Percentiles rank a stretch among this genome's conserved stretches.
Conservation (phyloP, 179 eudicot genomes). For the Silene vulgaris region DNA sequence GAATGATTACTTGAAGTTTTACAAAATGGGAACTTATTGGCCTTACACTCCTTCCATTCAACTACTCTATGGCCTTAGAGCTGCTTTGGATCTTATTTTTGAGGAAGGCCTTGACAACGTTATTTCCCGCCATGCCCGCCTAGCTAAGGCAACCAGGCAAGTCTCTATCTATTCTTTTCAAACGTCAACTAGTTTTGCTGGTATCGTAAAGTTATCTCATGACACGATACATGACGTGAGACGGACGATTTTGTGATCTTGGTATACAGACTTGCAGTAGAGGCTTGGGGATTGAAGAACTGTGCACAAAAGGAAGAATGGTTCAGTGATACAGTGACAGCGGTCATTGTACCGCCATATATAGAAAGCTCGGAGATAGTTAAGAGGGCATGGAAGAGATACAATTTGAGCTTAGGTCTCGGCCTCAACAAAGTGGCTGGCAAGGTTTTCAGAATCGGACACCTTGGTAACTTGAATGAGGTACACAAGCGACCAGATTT, state of each 20-base stretch:
- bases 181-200: no score
- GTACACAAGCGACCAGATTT: conserved; percentile 29
- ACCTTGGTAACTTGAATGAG: conserved; percentile 92
- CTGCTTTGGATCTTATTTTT: conserved; percentile 84
- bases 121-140: conserved; percentile 78
- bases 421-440: conserved; percentile 99
- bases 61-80: conserved; percentile 82
- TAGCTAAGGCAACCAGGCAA: conserved; percentile 88
- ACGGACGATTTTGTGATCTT: conserved; percentile 16
- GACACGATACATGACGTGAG: neutral
- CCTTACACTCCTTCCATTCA: conserved; percentile 99
- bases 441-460: conserved; percentile 98
- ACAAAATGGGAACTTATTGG: conserved; percentile 88
- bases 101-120: conserved; percentile 98
- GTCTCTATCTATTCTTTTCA: neutral
- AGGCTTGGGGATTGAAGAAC: conserved; percentile 99
- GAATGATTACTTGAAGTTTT: conserved; percentile 92
- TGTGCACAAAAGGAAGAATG: conserved; percentile 95
- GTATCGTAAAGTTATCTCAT: neutral
- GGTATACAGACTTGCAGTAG: conserved; percentile 82
- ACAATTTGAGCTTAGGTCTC: conserved; percentile 93
- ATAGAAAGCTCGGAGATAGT: conserved; percentile 79
- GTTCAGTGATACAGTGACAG: conserved; percentile 97
- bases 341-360: conserved; percentile 75
- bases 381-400: conserved; percentile 80